Conservation (phyloP, 176 grass and related monocot genomes). For the Tillandsia fasciculata region DNA sequence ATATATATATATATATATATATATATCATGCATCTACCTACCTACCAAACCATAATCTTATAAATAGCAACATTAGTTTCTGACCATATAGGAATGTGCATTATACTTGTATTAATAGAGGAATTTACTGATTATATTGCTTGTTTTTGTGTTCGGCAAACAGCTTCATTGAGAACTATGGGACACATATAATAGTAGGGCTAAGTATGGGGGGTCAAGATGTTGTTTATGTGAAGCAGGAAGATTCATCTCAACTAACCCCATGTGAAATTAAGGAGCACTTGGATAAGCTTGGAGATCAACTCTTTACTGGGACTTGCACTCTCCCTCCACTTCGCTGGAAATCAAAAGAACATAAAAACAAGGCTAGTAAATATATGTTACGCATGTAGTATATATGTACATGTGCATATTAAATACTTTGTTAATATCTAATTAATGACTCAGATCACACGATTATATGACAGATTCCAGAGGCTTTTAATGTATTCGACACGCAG, state of each 20-base stretch:
- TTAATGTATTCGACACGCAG: constrained; percentile 68
- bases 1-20: too few species aligned
- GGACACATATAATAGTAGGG: constrained; percentile 69
- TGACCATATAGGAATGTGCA: constrained; percentile 2
- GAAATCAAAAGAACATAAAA: constrained; percentile 56
- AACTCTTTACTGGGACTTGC: constrained; percentile 83
- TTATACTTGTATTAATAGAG: constrained; percentile 7
- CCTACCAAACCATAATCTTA: background rate
- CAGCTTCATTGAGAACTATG: constrained; percentile 84
- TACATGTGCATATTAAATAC: background rate
- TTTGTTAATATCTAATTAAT: background rate
- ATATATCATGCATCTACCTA: background rate
- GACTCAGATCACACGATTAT: background rate
- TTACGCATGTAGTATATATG: background rate
- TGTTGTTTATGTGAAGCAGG: constrained; percentile 81
- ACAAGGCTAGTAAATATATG: constrained; percentile 40
- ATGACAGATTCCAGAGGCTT: constrained; percentile 54
- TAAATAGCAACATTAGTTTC: background rate
- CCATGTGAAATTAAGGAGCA: constrained; percentile 64
- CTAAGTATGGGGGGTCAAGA: constrained; percentile 85
- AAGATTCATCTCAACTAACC: constrained; percentile 48
- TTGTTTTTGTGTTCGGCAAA: background rate
- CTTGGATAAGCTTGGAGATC: constrained; percentile 67
- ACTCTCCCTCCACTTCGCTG: constrained; percentile 37
- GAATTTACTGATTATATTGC: too few species aligned